Evolutionary conservation across 2,329 filamentous ascomycete species (phyloP).

Genomic region (Colletotrichum orbiculare): DNA sequence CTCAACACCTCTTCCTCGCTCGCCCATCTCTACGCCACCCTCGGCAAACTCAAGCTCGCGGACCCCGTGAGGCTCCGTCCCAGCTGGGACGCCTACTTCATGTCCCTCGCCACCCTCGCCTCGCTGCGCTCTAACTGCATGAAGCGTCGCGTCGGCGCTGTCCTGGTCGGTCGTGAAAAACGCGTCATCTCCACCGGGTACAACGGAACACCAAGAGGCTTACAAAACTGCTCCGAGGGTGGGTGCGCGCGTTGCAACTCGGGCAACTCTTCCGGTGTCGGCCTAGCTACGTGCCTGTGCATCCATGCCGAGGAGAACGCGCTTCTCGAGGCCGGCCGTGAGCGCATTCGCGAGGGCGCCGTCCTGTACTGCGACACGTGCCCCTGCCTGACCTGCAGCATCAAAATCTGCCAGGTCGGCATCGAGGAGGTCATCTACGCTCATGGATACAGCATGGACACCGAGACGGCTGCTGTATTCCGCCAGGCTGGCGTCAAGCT

Average conservation of each 20-base stretch:
- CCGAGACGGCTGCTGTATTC: conserved; percentile 83
- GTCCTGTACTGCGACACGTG: conserved; percentile 96
- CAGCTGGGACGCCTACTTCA: conserved; percentile 97
- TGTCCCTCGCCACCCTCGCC: conserved; percentile 93
- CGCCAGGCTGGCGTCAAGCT: conserved; percentile 84
- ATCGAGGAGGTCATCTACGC: conserved; percentile 96
- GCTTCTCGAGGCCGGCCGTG: conserved; percentile 90
- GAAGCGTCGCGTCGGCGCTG: conserved; percentile 96
- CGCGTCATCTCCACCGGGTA: conserved; percentile 96
- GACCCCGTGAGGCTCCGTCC: conserved; percentile 85
- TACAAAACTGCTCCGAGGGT: conserved; percentile 92
- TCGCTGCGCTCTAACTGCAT: conserved; percentile 96
- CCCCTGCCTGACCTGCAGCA: conserved; percentile 95
- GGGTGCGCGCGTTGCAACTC: conserved; percentile 91
- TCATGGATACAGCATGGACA: conserved; percentile 95
- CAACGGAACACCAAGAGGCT: conserved; percentile 92
- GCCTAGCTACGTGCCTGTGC: conserved; percentile 88
- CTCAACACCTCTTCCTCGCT: conserved; percentile 85
- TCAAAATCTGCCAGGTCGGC: conserved; percentile 98
- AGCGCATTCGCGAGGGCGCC: conserved; percentile 84
- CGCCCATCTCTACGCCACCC: conserved; percentile 75
- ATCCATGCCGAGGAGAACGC: conserved; percentile 99
- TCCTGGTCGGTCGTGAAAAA: conserved; percentile 82
- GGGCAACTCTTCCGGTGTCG: conserved; percentile 74
- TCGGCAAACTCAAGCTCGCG: conserved; percentile 80